Evolutionary conservation across 2,329 filamentous ascomycete genomes (phyloP), one percentile per base, ranked within the genome.

Genomic region (Chrysosporium queenslandicum): DNA sequence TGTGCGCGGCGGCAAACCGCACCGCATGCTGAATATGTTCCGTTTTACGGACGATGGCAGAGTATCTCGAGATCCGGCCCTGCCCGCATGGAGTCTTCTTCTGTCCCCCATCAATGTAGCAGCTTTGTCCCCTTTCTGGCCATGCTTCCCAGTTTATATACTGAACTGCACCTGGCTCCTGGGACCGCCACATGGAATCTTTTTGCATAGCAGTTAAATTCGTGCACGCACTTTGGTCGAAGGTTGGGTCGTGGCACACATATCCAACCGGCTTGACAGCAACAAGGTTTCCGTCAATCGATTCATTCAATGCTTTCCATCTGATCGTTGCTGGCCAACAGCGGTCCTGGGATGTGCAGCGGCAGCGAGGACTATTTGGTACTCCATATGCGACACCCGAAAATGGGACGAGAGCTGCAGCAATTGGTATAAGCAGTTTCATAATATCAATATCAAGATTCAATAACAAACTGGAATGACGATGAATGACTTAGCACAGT

Each of bases 231-330:
- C 60, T 64, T 3, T 67, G 68, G 59, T 79, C 64, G 58, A 76
- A 79, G n/a, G 56, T 56, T 2, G 67, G 68, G 29, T 70, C 65
- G 57, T 82, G 79, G 59, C 79, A 83, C 0, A 73, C 66, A 2
- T 71, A 62, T 0, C 71, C 79, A 2, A 81, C 59, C 0, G 80
- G 79, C 2, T 74, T 64, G 0, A 76, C 79, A 9, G 71, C 68
- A 39, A 82, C 67, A 25, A 83, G 65, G 3, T 66, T 68, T 0
- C 77, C 78, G 20, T 67, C 65, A 1, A 82, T 66, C 0, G 78
- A 73, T 12, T 61, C 50, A 58, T 83, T 81, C 48, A 83, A 71
- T 0, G 59, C 51, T 5, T 65, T 58, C 79, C 80, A 83, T 4
- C 64, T 62, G 1, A 58, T 42, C 0, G 57, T 20, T 0, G 65